Evolutionary conservation across 768 basidiomycete genomes (phyloP).

Genomic region (Phylloporus sp.): DNA sequence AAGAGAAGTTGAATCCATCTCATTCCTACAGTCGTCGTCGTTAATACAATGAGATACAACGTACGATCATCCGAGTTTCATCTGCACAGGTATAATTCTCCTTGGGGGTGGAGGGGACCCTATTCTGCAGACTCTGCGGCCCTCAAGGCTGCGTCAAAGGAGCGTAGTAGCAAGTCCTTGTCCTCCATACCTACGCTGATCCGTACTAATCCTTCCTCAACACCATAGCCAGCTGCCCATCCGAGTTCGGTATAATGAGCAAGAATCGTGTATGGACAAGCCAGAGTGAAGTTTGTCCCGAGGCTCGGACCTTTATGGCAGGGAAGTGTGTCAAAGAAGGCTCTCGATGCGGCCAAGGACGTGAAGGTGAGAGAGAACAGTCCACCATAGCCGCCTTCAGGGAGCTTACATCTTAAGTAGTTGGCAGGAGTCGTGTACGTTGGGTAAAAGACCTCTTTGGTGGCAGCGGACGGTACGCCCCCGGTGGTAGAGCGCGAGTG

Average conservation of each 20-base stretch:
- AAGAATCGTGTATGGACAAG: slow-evolving; percentile 89
- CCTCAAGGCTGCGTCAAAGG: slow-evolving; percentile 61
- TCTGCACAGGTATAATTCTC: background rate
- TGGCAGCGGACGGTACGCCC: slow-evolving; percentile 37
- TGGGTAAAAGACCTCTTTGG: slow-evolving; percentile 89
- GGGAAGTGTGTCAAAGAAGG: slow-evolving; percentile 81
- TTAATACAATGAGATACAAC: background rate
- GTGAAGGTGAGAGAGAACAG: slow-evolving; percentile 87
- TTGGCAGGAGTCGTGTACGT: slow-evolving; percentile 70
- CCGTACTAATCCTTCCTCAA: slow-evolving; percentile 79
- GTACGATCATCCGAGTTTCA: background rate
- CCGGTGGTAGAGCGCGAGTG: slow-evolving; percentile 50
- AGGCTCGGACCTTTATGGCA: slow-evolving; percentile 89
- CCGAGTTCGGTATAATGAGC: slow-evolving; percentile 88
- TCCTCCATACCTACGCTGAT: slow-evolving; percentile 93
- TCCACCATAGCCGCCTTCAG: slow-evolving; percentile 68
- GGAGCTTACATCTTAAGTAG: slow-evolving; percentile 67
- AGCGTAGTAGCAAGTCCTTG: slow-evolving; percentile 45
- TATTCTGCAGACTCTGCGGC: slow-evolving; percentile 57
- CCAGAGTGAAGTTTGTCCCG: slow-evolving; percentile 95
- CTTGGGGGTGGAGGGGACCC: background rate
- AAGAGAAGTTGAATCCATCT: slow-evolving; percentile 5
- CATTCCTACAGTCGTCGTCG: background rate
- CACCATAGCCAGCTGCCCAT: slow-evolving; percentile 87
- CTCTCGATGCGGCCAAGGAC: slow-evolving; percentile 56